A percentile compares a stretch with the other conserved stretches of the same genome.
Evolutionary conservation across 179 eudicot genomes (phyloP).

Genomic region (Silene vulgaris): DNA sequence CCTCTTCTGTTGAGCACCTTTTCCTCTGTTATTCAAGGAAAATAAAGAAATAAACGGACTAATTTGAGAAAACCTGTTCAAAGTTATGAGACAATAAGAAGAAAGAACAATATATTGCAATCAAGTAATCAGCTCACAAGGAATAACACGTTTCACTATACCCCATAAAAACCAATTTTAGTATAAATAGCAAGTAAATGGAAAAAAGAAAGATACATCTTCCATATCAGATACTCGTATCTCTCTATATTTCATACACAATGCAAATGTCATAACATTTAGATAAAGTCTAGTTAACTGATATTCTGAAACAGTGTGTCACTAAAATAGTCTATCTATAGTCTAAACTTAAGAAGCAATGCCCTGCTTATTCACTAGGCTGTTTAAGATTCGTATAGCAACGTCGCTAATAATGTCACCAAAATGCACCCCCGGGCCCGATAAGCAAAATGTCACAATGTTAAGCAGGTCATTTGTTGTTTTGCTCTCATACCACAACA

Average conservation of each 20-base stretch:
- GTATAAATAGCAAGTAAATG: neutral
- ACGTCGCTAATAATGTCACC: neutral
- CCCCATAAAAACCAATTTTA: neutral
- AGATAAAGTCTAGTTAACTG: neutral
- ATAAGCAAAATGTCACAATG: neutral
- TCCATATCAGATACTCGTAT: neutral
- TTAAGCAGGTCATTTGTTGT: neutral
- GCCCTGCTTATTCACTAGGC: neutral
- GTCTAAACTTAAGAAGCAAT: neutral
- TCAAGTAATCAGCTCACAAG: neutral
- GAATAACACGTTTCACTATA: neutral
- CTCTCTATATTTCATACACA: neutral
- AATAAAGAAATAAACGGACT: neutral
- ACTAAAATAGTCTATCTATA: neutral
- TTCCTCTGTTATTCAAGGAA: constrained; percentile 51
- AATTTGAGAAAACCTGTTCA: neutral
- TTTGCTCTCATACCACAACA: too few species aligned
- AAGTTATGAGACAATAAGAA: neutral
- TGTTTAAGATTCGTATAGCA: neutral
- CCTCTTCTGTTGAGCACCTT: constrained; percentile 73
- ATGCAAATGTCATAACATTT: constrained; percentile 3
- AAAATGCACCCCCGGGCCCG: neutral
- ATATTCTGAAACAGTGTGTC: neutral
- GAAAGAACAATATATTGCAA: neutral
- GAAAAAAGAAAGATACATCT: neutral